Percentiles rank a stretch among this genome's conserved stretches.
Evolutionary conservation across 306 rosid genomes (phyloP).

Genomic region (Cicer cuneatum): DNA sequence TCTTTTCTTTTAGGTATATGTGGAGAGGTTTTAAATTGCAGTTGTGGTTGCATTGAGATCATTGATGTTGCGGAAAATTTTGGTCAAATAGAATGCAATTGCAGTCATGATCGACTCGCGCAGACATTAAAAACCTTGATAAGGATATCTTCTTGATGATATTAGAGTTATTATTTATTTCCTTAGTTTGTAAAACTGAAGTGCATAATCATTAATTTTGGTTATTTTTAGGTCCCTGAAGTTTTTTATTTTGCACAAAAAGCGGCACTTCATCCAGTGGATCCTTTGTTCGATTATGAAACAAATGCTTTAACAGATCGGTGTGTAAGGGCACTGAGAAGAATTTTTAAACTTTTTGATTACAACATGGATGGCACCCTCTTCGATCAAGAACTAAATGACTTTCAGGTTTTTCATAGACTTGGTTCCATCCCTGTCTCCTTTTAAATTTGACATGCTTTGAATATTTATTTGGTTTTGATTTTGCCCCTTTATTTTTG

Average conservation of each 20-base stretch:
- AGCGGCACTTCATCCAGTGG: constrained; percentile 87
- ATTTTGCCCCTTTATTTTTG: constrained; percentile 19
- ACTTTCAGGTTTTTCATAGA: constrained; percentile 71
- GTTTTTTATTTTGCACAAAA: constrained; percentile 86
- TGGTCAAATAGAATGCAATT: not conserved
- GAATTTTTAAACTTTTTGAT: constrained; percentile 83
- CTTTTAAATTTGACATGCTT: constrained; percentile 22
- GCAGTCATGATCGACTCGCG: too few relatives aligned
- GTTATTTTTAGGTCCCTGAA: constrained; percentile 75
- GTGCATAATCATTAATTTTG: constrained; percentile 33
- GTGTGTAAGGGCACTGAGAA: constrained; percentile 76
- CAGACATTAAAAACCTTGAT: constrained; percentile 19
- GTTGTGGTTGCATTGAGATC: not conserved
- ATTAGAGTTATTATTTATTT: constrained; percentile 31
- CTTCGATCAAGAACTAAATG: constrained; percentile 77
- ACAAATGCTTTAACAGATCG: constrained; percentile 65
- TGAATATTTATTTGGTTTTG: constrained; percentile 26
- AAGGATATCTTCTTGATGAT: constrained; percentile 31
- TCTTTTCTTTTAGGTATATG: constrained; percentile 5
- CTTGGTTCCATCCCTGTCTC: not conserved
- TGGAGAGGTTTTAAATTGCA: not conserved
- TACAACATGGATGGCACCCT: constrained; percentile 86
- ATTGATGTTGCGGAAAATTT: not conserved
- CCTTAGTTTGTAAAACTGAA: constrained; percentile 37
- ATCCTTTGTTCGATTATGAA: constrained; percentile 86